phyloP scores from a whole-genome alignment of 257 asterid genomes.

The Solanum chaucha region DNA sequence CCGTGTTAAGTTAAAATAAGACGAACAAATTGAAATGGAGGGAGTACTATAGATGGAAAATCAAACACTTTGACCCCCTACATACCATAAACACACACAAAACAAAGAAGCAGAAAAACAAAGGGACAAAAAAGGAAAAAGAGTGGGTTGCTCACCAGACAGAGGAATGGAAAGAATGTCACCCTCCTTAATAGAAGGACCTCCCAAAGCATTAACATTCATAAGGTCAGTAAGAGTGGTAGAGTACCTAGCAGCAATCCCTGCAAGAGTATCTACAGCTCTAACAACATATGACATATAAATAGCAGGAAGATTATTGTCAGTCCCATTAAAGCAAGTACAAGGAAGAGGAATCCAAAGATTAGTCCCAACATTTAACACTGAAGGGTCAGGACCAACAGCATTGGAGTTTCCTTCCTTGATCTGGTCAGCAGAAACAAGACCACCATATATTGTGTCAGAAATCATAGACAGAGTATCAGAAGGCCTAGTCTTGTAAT shows the following conservation, averaged over 20 bases:
- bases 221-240: constrained; percentile 83
- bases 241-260: constrained; percentile 53
- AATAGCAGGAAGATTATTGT: constrained; percentile 73
- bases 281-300: constrained; percentile 75
- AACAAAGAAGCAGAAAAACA: not conserved
- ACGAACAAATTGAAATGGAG: not conserved
- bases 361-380: constrained; percentile 48
- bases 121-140: not conserved
- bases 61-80: not conserved
- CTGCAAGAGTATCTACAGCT: constrained; percentile 57
- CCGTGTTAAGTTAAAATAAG: not conserved
- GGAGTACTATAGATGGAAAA: not conserved
- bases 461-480: constrained; percentile 65
- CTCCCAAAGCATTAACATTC: constrained; percentile 69
- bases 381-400: constrained; percentile 57
- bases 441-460: constrained; percentile 50
- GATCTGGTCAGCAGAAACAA: constrained; percentile 84
- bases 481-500: constrained; percentile 72
- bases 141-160: constrained; percentile 39
- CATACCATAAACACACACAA: not conserved
- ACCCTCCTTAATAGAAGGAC: constrained; percentile 52
- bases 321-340: constrained; percentile 79
- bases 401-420: constrained; percentile 59
- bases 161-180: constrained; percentile 89
- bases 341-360: constrained; percentile 84